Base-by-base conservation (phyloP, 2,329 filamentous ascomycete species). In the Juglanconis oblonga region DNA sequence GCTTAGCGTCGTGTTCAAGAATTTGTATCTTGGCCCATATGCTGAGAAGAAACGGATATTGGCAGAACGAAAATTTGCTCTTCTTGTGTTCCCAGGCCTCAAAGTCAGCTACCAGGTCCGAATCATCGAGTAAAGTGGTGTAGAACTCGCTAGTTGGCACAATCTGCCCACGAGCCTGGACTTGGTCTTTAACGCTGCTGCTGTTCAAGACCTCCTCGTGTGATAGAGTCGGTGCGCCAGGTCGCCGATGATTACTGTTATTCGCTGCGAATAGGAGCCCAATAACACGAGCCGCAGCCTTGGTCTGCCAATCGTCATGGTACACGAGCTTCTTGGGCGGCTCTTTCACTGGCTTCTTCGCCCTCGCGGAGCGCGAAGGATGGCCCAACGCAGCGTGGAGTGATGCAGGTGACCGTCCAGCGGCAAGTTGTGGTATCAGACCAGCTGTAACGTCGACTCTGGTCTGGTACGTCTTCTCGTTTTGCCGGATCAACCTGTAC, bases 11-110 rank as follows among this genome's bases (percentile, higher is more conserved):
- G 68, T 96, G 85, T 69, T 97, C 92, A 67, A 97, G 79, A 51
- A 97, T 94, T 65, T 89, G 89, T 61, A 95, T 96, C 74, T 97
- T 97, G 33, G 92, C 89, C 79, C 91, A 93, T 65, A 97, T 92
- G 63, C 92, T 96, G 45, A 97, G 80, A 66, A 97, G 87, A 68
- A 97, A 96, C 0, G 93, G 92, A 68, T 96, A 96, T 70, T 96
- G 91, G 70, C 92, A 97, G 70, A 97, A 96, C 0, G 90, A 85
- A 70, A 97, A 97, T 65, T 87, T 91, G 24, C 82, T 81, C 55
- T 83, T 82, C 64, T 84, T 88, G 4, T 85, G 82, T 70, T 96
- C 92, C 93, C 93, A 97, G 9, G 86, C 82, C 69, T 96, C 91
- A 68, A 96, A 97, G 71, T 97, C 93, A 0, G 84, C 85, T 51